Evolutionary conservation across 2,329 filamentous ascomycete genomes (phyloP).

Genomic region (Microdochium trichocladiopsis): DNA sequence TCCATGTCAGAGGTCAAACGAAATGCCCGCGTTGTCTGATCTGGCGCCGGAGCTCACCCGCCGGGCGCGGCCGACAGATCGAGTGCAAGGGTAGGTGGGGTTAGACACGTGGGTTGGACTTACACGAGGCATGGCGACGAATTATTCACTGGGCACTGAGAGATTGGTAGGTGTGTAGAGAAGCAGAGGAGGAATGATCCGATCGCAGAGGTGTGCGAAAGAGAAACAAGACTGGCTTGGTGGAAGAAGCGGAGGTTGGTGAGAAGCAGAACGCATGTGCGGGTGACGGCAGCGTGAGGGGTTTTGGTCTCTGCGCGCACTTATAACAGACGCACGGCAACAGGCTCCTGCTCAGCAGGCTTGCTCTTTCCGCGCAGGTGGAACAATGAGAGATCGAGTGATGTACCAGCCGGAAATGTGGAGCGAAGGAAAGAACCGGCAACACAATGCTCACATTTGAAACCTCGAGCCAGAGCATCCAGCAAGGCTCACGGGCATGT

Average conservation of each 20-base stretch:
- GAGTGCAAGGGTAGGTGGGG: not conserved
- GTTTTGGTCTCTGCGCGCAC: not conserved
- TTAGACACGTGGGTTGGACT: conserved; percentile 7
- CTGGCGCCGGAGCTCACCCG: no score
- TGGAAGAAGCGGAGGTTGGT: not conserved
- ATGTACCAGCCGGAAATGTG: not conserved
- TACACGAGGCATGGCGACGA: conserved; percentile 24
- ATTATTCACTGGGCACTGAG: not conserved
- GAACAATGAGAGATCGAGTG: not conserved
- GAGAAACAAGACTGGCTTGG: not conserved
- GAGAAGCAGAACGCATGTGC: not conserved
- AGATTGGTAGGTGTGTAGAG: not conserved
- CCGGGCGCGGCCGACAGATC: no score
- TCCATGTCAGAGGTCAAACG: not conserved
- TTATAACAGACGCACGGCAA: not conserved
- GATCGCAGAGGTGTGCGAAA: not conserved
- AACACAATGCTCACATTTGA: no score
- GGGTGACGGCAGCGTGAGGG: not conserved
- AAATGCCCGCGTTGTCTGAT: no score
- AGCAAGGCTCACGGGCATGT: no score
- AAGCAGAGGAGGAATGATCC: not conserved
- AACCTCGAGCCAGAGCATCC: no score
- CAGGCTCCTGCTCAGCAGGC: not conserved
- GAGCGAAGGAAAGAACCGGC: not conserved
- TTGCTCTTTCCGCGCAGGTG: not conserved